These are phyloP conservation scores for Teratosphaeria destructans DNA, from an alignment of 2,329 filamentous ascomycete genomes.

Conservation along the genomic window DNA sequence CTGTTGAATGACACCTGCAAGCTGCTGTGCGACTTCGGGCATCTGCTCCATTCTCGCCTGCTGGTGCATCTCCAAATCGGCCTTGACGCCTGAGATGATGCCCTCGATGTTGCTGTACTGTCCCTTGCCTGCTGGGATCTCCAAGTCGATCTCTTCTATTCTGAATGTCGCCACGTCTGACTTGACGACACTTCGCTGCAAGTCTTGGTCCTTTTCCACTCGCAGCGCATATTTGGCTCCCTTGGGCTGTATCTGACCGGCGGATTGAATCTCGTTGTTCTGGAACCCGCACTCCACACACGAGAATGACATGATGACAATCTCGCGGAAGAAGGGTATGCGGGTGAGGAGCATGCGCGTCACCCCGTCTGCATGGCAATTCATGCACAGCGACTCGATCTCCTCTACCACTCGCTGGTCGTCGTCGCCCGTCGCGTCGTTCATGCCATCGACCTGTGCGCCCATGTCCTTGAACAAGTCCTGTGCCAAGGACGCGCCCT, in stretches of 20 bases:
- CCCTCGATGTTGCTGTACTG: conserved; percentile 93
- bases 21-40: conserved; percentile 68
- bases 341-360: conserved; percentile 81
- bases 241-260: conserved; percentile 81
- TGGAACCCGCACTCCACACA: conserved; percentile 82
- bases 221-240: conserved; percentile 76
- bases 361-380: conserved; percentile 51
- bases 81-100: conserved; percentile 64
- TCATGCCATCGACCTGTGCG: conserved; percentile 34
- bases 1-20: conserved; percentile 64
- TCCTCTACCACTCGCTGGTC: conserved; percentile 42
- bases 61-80: conserved; percentile 74
- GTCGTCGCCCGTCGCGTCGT: conserved; percentile 27
- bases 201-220: conserved; percentile 60
- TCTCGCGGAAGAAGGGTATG: conserved; percentile 95
- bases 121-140: conserved; percentile 82
- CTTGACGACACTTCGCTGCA: conserved; percentile 83
- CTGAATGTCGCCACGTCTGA: conserved; percentile 77
- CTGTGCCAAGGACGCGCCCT: conserved; percentile 26
- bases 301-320: conserved; percentile 93
- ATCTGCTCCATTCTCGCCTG: conserved; percentile 66
- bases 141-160: conserved; percentile 83
- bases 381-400: conserved; percentile 46
- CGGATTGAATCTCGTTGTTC: conserved; percentile 90
- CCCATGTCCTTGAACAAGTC: conserved; percentile 45